Evolutionary conservation across 768 basidiomycete species (phyloP).

Genomic region (Amanita brunnescens): DNA sequence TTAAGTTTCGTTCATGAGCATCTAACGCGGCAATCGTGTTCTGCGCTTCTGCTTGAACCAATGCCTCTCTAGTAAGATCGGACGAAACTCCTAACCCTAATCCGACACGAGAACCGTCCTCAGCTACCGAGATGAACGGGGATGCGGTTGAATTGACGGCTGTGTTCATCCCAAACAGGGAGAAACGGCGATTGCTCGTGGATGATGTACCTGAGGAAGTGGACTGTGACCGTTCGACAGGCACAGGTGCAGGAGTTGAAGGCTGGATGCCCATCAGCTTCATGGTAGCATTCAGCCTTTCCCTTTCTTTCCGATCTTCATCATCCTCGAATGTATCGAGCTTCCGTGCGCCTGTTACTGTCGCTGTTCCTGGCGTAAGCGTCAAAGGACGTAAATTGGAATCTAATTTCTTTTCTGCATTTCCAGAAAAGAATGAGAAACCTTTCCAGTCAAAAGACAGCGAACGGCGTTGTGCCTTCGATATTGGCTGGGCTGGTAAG

Average conservation of each 20-base stretch:
- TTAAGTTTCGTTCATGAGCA: conserved; percentile 63
- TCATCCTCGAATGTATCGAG: conserved; percentile 88
- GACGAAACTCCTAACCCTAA: conserved; percentile 26
- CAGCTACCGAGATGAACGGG: conserved; percentile 31
- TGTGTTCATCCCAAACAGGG: conserved; percentile 50
- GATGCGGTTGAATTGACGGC: conserved; percentile 38
- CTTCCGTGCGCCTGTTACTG: conserved; percentile 61
- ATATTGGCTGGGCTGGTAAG: conserved; percentile 16
- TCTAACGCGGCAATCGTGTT: conserved; percentile 72
- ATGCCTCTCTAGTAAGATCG: conserved; percentile 62
- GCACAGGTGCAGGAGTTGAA: conserved; percentile 30
- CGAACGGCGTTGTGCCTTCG: conserved; percentile 57
- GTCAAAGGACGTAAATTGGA: conserved; percentile 62
- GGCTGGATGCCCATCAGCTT: conserved; percentile 89
- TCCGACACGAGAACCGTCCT: conserved; percentile 18
- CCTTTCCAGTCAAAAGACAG: conserved; percentile 80
- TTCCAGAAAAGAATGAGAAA: conserved; percentile 57
- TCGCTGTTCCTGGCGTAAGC: conserved; percentile 51
- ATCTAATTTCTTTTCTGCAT: conserved; percentile 57
- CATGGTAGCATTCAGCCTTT: conserved; percentile 85
- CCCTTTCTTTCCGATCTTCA: conserved; percentile 80
- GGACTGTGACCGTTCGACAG: conserved; percentile 20
- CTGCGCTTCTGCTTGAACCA: conserved; percentile 74
- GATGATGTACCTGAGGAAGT: conserved; percentile 19
- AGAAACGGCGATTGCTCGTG: conserved; percentile 46